Evolutionary conservation across 768 basidiomycete genomes (phyloP), one percentile per base, ranked within the genome.

Genomic region (Boletellus ananiceps): DNA sequence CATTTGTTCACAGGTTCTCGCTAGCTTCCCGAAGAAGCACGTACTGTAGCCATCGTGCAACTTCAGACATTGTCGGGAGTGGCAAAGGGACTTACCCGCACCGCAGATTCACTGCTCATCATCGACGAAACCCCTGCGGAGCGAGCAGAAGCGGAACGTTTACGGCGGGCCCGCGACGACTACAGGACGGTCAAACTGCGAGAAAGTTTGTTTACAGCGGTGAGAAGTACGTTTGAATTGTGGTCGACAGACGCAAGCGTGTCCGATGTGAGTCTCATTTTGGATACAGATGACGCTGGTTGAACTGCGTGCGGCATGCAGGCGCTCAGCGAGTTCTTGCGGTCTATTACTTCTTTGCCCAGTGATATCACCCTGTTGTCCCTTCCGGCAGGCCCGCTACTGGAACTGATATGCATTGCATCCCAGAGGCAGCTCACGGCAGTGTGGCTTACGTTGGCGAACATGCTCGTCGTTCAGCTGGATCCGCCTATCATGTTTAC

Each of bases 31-130:
- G 86, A 88, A 31, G 87, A 90, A 52, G 82, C 89, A 1, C 82
- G 84, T 6, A 62, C 69, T 0, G 60, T 82, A 3, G 80, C 81
- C 2, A 80, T 90, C 18, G 75, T 84, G 13, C 84, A 93, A 50
- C 75, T 95, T 1, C 84, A 88, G 56, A 87, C 84, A 0, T 72
- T 97, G 13, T 79, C 90, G 0, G 94, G 92, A 9, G 81, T 93
- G 23, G 88, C 91, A 1, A 88, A 86, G 51, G 94, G 94, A 4
- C 75, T 97, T 6, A 91, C 94, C 0, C 80, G 86, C 13, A 80
- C 80, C 0, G 77, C 77, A 5, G 93, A 94, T 57, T 78, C 82
- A 25, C 63, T 86, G 40, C 71, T 77, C 35, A 77, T 82, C 27
- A 72, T 83, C 12, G 82, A 83, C 44, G 75, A 73, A 11, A 73